Evolutionary conservation across 2,329 filamentous ascomycete species (phyloP).

Genomic region (Alternaria novae-zelandiae): DNA sequence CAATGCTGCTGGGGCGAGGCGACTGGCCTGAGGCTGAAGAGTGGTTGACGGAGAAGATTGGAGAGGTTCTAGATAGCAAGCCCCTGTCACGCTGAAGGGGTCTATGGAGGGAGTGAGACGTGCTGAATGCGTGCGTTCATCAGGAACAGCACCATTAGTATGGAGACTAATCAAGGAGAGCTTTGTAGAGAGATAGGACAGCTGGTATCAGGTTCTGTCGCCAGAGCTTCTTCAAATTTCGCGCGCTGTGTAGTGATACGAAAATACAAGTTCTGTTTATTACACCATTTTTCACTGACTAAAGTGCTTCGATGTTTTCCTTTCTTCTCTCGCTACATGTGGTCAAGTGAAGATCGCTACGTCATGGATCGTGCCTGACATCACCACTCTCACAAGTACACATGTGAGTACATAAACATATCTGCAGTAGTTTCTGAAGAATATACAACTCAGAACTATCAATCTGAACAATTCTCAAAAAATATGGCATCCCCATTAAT

Average conservation of each 20-base stretch:
- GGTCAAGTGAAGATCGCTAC: neutral
- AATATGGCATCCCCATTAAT: constrained; percentile 19
- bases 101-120: neutral
- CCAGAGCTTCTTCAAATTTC: neutral
- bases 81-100: neutral
- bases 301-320: neutral
- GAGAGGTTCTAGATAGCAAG: neutral
- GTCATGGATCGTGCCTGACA: constrained; percentile 7
- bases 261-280: neutral
- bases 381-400: constrained; percentile 2
- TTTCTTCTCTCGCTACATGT: neutral
- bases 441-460: neutral
- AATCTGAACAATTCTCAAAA: neutral
- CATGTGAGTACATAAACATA: neutral
- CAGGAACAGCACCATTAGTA: neutral
- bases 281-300: neutral
- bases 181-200: neutral
- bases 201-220: neutral
- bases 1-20: neutral
- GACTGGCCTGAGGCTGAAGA: neutral
- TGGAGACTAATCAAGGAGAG: neutral
- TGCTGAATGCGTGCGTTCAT: neutral
- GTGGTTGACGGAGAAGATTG: neutral
- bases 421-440: neutral
- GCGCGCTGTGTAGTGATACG: neutral